phyloP scores from a whole-genome alignment of 2,329 filamentous ascomycete genomes.

The Penicillium brevicompactum region DNA sequence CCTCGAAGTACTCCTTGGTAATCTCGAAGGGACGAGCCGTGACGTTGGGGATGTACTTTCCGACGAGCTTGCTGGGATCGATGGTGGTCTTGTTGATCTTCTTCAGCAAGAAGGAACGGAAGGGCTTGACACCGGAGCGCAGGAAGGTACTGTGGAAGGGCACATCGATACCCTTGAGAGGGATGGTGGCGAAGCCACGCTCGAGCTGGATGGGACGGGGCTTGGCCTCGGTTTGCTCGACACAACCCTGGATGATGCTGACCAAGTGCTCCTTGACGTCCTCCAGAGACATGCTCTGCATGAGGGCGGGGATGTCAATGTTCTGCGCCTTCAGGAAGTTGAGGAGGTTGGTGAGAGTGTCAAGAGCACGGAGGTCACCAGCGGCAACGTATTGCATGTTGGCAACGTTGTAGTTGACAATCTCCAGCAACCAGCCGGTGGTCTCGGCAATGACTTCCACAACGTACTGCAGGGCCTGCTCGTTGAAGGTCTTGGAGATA shows the following conservation, averaged over 20 bases:
- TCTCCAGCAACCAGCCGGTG: conserved; percentile 94
- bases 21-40: conserved; percentile 94
- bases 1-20: conserved; percentile 99
- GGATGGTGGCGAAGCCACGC: conserved; percentile 95
- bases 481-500: conserved; percentile 98
- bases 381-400: conserved; percentile 72
- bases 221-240: conserved; percentile 85
- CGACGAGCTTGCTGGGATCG: conserved; percentile 92
- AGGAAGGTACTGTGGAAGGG: conserved; percentile 99
- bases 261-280: conserved; percentile 88
- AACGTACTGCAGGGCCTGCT: conserved; percentile 94
- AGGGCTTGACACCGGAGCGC: conserved; percentile 96
- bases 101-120: conserved; percentile 97
- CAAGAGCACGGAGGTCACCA: conserved; percentile 66
- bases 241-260: conserved; percentile 87
- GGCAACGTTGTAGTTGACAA: conserved; percentile 89
- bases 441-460: conserved; percentile 93
- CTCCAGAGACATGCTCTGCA: conserved; percentile 81
- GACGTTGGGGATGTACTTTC: conserved; percentile 99
- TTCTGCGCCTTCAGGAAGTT: conserved; percentile 97
- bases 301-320: conserved; percentile 93
- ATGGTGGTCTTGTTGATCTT: conserved; percentile 99
- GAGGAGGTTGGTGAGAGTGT: conserved; percentile 73
- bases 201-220: conserved; percentile 84
- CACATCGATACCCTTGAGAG: conserved; percentile 94